A percentile compares a stretch with the other conserved stretches of the same genome.
Conservation (phyloP, 352 stramenopile genomes). For the Pythium rhizo-oryzae region DNA sequence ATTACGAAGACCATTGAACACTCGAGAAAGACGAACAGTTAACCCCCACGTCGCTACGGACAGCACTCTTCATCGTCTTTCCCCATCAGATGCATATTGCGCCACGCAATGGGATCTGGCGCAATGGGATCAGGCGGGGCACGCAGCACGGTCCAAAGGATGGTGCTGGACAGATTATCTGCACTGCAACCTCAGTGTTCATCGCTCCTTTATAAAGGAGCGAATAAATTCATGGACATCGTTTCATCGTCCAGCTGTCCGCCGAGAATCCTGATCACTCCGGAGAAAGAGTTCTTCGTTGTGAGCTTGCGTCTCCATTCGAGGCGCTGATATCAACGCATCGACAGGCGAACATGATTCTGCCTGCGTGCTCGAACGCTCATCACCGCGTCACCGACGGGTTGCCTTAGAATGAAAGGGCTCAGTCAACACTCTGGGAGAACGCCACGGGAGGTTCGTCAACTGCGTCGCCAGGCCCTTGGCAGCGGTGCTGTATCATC, state of each 20-base stretch:
- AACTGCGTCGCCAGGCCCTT: too few relatives aligned
- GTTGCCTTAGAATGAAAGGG: too few relatives aligned
- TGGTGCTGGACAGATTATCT: too few relatives aligned
- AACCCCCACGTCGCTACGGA: not conserved
- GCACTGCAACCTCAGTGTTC: not conserved
- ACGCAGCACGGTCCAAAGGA: too few relatives aligned
- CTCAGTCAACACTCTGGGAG: too few relatives aligned
- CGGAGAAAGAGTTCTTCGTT: not conserved
- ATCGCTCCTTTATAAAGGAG: not conserved
- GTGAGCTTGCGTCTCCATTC: not conserved
- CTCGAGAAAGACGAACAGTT: not conserved
- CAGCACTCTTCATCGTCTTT: not conserved
- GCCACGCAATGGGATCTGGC: too few relatives aligned
- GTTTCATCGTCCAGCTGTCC: too few relatives aligned
- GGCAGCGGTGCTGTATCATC: too few relatives aligned
- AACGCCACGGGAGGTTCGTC: too few relatives aligned
- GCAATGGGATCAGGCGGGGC: too few relatives aligned
- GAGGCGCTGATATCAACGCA: not conserved
- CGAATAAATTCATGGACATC: too few relatives aligned
- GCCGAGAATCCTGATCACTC: not conserved
- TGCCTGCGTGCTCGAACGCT: not conserved
- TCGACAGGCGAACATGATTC: not conserved
- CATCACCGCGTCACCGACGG: not conserved
- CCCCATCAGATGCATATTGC: too few relatives aligned
- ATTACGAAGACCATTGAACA: not conserved